Evolutionary conservation across 257 asterid genomes (phyloP), one percentile per base, ranked within the genome.

Genomic region (Petunia axillaris): DNA sequence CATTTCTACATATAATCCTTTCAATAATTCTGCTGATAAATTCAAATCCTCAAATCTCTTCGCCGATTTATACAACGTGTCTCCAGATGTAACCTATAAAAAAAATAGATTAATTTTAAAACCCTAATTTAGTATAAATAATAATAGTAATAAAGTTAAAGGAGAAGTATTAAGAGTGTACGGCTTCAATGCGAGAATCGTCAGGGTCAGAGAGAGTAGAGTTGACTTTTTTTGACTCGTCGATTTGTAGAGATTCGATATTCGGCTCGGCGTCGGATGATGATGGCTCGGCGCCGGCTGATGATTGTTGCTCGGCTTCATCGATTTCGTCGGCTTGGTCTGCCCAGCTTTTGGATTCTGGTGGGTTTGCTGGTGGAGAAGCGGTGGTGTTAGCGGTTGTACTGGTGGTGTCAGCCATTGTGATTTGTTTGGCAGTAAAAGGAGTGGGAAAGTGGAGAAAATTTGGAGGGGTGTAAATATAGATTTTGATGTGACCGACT

Each of bases 1-100:
- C 98, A 94, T 95, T 84, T 88, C 97, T 14, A 89, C 84, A 75
- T 92, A 95, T 52, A 95, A 83, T n/a, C 99, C 99, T 88, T 89
- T 91, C 80, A 93, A 79, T 82, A 95, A 60, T 65, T 95, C 97
- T 0, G 87, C 86, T 5, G 97, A 87, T 80, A 93, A 86, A 76
- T 89, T 85, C 90, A 93, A 88, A 85, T 95, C 98, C 90, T 95
- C 98, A 66, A 95, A 95, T 78, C 84, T 88, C 89, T 87, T 89
- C 1, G 95, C 99, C 2, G 97, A 92, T 36, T 86, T 85, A 53
- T 95, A 95, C 40, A 88, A 86, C 46, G 98, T 90, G 81, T 89
- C 96, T 6, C 97, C 97, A 0, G 96, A 83, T n/a, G 91, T 87
- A 78, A 95, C 90, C 99, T 95, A 75, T 53, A 85, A 14, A 77